These are phyloP conservation scores for Cupressus sempervirens DNA, from an alignment of 75 land plant genomes.

Conservation along the genomic window DNA sequence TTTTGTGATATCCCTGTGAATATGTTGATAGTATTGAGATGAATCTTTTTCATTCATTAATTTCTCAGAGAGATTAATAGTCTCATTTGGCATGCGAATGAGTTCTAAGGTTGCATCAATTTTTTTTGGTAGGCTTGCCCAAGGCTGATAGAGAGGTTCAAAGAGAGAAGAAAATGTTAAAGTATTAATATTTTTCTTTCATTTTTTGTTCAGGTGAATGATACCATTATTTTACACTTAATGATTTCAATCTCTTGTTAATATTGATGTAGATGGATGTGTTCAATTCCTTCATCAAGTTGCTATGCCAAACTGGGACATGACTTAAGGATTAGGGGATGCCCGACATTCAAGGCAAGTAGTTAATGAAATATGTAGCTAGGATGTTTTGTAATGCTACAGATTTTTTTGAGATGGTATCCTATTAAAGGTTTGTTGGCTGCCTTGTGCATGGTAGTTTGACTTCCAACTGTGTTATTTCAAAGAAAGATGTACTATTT, in stretches of 20 bases:
- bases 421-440: neutral
- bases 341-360: slow-evolving; percentile 61
- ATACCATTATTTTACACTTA: neutral
- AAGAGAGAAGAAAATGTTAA: slow-evolving; percentile 99
- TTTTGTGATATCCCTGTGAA: neutral
- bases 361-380: neutral
- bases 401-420: neutral
- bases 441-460: neutral
- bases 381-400: neutral
- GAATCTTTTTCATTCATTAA: neutral
- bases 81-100: neutral
- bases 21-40: neutral
- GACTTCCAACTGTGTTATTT: neutral
- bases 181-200: slow-evolving; percentile 28
- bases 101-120: neutral
- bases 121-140: slow-evolving; percentile 78
- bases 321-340: slow-evolving; percentile 71
- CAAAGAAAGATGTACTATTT: neutral
- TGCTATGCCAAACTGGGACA: slow-evolving; percentile 93
- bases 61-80: neutral
- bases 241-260: slow-evolving; percentile 5
- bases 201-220: neutral
- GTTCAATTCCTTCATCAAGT: slow-evolving; percentile 91
- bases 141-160: slow-evolving; percentile 91
- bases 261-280: slow-evolving; percentile 78